Percentiles rank a stretch among this genome's conserved stretches.
Conservation (phyloP, 306 rosid species). For the Quercus variabilis region DNA sequence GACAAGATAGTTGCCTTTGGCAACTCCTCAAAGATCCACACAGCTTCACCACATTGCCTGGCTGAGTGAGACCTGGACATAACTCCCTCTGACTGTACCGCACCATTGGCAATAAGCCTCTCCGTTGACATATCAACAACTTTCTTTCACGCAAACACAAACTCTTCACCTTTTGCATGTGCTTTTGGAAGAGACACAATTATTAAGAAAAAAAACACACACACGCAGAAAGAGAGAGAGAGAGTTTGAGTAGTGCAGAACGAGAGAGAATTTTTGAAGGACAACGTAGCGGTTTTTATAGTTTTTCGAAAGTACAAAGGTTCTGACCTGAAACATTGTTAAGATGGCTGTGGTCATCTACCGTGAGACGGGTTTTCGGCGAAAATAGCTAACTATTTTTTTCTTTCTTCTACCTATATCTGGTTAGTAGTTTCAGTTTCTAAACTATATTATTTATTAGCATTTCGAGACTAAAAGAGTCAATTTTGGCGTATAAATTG, state of each 20-base stretch:
- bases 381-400: too few relatives aligned
- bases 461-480: too few relatives aligned
- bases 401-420: too few relatives aligned
- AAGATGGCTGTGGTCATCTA: neutral
- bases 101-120: constrained; percentile 39
- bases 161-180: neutral
- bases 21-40: constrained; percentile 62
- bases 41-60: constrained; percentile 38
- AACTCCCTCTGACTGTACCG: constrained; percentile 29
- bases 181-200: neutral
- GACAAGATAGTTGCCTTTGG: constrained; percentile 63
- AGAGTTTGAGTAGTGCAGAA: neutral
- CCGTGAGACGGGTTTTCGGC: neutral
- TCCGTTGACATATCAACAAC: constrained; percentile 56
- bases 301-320: neutral
- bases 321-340: neutral
- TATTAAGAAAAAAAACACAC: neutral
- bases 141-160: neutral
- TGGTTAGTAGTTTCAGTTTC: too few relatives aligned
- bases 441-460: too few relatives aligned
- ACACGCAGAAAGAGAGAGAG: neutral
- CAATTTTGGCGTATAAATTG: too few relatives aligned
- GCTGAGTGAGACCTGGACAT: constrained; percentile 18
- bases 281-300: constrained; percentile 27
- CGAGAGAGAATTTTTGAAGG: neutral